Evolutionary conservation across 768 basidiomycete species (phyloP), one percentile per base, ranked within the genome.

Genomic region (Suillus subluteus): DNA sequence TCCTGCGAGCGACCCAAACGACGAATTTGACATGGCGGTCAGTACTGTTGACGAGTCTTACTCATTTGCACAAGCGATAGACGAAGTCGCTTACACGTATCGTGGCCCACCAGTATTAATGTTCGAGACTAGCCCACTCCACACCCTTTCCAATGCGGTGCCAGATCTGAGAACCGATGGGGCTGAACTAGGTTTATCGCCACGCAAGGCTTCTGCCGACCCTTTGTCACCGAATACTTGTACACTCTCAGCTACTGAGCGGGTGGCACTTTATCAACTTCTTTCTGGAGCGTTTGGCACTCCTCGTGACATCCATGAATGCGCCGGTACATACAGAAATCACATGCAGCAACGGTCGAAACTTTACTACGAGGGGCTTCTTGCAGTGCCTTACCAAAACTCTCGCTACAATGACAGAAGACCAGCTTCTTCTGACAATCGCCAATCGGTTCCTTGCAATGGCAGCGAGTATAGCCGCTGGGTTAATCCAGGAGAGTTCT

Each of bases 291-390:
- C 78, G 54, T 80, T 89, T 61, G 83, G 82, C 16, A 80, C 81
- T 65, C 77, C 82, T 23, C 65, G 73, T 40, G 83, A 83, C 50
- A 79, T 86, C 52, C 80, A 83, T 67, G 86, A 88, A 72, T 80
- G 78, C 54, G 79, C 83, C 65, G 86, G 85, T 26, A 82, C 83
- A 11, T 88, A 89, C 72, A 79, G 78, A 66, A 75, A 78, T 59
- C 80, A 82, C 69, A 88, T 87, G 87, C 77, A 82, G 63, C 79
- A 82, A 62, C 83, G 80, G 69, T 76, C 79, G 30, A 79, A 79
- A 65, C 75, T 80, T 38, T 87, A 84, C 73, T 87, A 81, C 66
- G 82, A 87, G 64, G 79, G 79, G 13, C 74, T 85, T 55, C 66
- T 75, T 56, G 69, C 71, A 30, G 66, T 56, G 18, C 68, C 71